Conservation (phyloP, 306 rosid genomes). For the Dalbergia oliveri region DNA sequence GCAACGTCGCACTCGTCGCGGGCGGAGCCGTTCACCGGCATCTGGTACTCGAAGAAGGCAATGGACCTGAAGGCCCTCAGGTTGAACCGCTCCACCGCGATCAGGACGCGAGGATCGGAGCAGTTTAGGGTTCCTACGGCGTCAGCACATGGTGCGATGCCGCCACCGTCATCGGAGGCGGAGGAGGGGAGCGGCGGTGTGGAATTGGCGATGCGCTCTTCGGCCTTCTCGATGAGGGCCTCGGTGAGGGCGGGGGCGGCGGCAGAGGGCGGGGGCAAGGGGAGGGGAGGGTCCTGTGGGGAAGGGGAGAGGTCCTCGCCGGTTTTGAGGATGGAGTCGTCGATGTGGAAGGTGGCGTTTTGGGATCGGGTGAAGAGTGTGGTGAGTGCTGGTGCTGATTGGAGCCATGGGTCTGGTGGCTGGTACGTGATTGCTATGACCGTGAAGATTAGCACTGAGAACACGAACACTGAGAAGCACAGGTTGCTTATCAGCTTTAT, state of each 20-base stretch:
- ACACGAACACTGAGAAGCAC: conserved; percentile 89
- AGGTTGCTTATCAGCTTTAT: conserved; percentile 86
- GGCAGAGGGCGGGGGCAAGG: conserved; percentile 44
- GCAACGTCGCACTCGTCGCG: conserved; percentile 86
- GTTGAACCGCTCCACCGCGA: conserved; percentile 80
- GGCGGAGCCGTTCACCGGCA: conserved; percentile 75
- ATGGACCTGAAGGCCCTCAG: conserved; percentile 76
- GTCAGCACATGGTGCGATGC: not conserved
- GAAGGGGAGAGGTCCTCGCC: conserved; percentile 77
- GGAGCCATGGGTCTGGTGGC: conserved; percentile 99
- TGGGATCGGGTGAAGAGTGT: conserved; percentile 76
- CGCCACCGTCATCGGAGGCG: not conserved
- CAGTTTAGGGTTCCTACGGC: conserved; percentile 59
- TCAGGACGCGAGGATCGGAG: conserved; percentile 76
- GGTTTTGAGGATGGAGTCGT: conserved; percentile 76
- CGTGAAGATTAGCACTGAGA: conserved; percentile 84
- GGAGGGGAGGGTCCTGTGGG: conserved; percentile 46
- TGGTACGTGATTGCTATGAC: conserved; percentile 96
- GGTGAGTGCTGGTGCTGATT: conserved; percentile 91
- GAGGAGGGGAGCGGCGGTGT: conserved; percentile 23
- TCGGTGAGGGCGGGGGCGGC: conserved; percentile 59
- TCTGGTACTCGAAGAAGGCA: conserved; percentile 76
- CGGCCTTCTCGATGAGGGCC: conserved; percentile 63
- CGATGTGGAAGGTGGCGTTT: conserved; percentile 87
- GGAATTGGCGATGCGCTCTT: conserved; percentile 52